Conservation (phyloP, 495 filamentous ascomycete genomes). For the Penicillium paradoxum region DNA sequence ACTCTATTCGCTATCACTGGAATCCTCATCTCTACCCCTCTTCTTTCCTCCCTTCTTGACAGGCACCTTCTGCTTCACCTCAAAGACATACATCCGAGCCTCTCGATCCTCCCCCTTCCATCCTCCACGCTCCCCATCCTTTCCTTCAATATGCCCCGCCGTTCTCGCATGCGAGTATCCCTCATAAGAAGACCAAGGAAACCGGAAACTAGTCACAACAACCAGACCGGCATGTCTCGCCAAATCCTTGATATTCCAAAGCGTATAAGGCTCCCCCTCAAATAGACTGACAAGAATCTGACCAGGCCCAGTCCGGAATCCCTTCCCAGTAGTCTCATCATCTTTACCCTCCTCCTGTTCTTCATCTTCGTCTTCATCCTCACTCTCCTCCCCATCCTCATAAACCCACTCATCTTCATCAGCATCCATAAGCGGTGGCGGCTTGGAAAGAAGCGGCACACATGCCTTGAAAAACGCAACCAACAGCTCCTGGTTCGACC, state of each 20-base stretch:
- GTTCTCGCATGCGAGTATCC: constrained; percentile 88
- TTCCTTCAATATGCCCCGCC: constrained; percentile 66
- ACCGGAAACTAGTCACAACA: constrained; percentile 72
- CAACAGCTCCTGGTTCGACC: constrained; percentile 84
- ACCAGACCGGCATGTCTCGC: constrained; percentile 71
- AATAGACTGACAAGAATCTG: constrained; percentile 83
- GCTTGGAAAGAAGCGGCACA: constrained; percentile 42
- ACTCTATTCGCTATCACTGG: constrained; percentile 35
- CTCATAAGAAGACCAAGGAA: constrained; percentile 68
- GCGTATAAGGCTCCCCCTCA: constrained; percentile 85
- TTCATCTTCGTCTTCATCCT: constrained; percentile 15
- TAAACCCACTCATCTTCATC: constrained; percentile 23
- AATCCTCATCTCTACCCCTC: constrained; percentile 41
- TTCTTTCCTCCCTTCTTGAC: constrained; percentile 32
- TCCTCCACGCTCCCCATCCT: constrained; percentile 47
- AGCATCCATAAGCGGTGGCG: constrained; percentile 26
- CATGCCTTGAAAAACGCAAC: constrained; percentile 73
- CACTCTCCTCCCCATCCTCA: constrained; percentile 18
- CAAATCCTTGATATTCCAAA: constrained; percentile 90
- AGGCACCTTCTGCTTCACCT: constrained; percentile 50
- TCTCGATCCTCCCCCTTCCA: constrained; percentile 78
- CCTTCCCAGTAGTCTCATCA: constrained; percentile 16
- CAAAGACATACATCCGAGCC: constrained; percentile 76
- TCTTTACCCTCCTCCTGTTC: constrained; percentile 18
- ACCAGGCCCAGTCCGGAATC: constrained; percentile 41